phyloP scores from a whole-genome alignment of 495 filamentous ascomycete genomes.

The Hypoxylon rickii region DNA sequence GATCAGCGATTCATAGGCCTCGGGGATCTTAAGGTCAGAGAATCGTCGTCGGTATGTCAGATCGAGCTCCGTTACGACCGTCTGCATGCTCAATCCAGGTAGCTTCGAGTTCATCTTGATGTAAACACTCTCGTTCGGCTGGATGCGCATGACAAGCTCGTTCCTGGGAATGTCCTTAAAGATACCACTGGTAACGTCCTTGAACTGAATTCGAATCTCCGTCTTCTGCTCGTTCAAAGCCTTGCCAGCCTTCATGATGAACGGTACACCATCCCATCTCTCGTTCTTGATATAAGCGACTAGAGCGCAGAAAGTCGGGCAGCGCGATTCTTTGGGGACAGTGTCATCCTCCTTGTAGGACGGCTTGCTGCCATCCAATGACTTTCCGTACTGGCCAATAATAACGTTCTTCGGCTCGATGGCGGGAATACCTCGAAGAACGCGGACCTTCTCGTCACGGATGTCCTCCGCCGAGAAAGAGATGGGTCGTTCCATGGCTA shows the following conservation, averaged over 20 bases:
- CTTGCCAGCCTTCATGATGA: conserved; percentile 99
- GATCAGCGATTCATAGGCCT: conserved; percentile 98
- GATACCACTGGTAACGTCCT: conserved; percentile 98
- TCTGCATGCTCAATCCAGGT: conserved; percentile 98
- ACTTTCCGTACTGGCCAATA: conserved; percentile 98
- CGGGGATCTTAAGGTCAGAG: conserved; percentile 98
- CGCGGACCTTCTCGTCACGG: conserved; percentile 97
- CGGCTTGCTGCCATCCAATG: conserved; percentile 94
- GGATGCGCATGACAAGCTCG: conserved; percentile 98
- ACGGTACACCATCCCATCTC: conserved; percentile 98
- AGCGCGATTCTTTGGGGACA: conserved; percentile 94
- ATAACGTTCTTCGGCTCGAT: conserved; percentile 99
- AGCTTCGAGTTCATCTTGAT: conserved; percentile 99
- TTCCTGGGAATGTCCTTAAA: conserved; percentile 99
- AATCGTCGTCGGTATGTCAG: conserved; percentile 97
- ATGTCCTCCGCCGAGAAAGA: conserved; percentile 99
- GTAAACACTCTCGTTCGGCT: conserved; percentile 99
- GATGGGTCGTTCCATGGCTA: conserved; percentile 98
- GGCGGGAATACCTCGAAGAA: conserved; percentile 87
- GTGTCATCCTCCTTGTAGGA: conserved; percentile 99
- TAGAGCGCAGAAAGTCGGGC: conserved; percentile 97
- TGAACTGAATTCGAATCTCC: conserved; percentile 98
- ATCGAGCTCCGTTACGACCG: conserved; percentile 97
- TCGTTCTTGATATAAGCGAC: conserved; percentile 99
- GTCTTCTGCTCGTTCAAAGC: conserved; percentile 99